Evolutionary conservation across 2,329 filamentous ascomycete species (phyloP), one percentile per base, ranked within the genome.

Genomic region (Pseudogymnoascus sp.): DNA sequence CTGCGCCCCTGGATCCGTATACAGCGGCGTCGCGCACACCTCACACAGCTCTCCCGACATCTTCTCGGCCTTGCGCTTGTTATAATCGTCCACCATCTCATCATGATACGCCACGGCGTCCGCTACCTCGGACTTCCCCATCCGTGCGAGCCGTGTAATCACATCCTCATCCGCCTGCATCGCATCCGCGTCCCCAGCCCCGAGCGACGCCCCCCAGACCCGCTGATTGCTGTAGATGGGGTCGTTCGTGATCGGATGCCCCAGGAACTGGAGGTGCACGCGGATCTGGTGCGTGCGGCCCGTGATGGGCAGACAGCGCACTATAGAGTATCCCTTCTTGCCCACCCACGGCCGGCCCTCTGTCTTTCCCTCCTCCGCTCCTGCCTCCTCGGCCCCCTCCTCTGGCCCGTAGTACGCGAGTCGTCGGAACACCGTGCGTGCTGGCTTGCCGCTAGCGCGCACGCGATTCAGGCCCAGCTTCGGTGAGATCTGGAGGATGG

Each of bases 211-310:
- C 0, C 94, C 94, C 80, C 96, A 99, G 10, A 99, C 94, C 63
- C 87, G 86, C 72, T 91, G 87, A 73, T 99, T 99, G 70, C 91
- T 92, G 75, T 99, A 99, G 69, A 99, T 97, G 6, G 94, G 94
- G 72, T 99, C 94, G 74, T 99, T 99, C 67, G 91, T 87, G 69
- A 99, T 97, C 1, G 94, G 94, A 72, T 97, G 90, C 1, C 94
- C 94, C 3, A 99, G 80, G 74, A 91, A 96, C 73, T 99, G 94
- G 14, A 99, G 81, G 71, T 99, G 94, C 16, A 99, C 94, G 35
- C 94, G 86, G 59, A 99, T 83, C 74, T 99, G 94, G 72, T 99
- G 94, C 11, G 94, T 99, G 60, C 94, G 85, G 0, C 94, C 94
- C 0, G 94, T 99, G 28, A 97, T 84, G 0, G 94, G 94, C 63